Evolutionary conservation across 495 filamentous ascomycete genomes (phyloP).

Genomic region (Staphylotrichum tortipilum): DNA sequence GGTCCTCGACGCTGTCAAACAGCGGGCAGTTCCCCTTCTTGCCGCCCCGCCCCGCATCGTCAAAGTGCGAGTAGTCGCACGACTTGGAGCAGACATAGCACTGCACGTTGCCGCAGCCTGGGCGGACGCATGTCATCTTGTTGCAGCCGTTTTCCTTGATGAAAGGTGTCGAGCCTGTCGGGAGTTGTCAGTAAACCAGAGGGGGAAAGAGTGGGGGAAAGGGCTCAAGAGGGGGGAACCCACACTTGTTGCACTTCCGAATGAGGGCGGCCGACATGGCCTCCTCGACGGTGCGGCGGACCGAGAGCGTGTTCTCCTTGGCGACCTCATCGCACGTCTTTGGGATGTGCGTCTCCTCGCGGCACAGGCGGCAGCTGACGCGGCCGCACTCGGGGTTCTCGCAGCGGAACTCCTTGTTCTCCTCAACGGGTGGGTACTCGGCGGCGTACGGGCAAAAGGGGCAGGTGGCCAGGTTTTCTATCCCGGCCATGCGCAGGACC

Average conservation of each 20-base stretch:
- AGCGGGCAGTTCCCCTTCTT: slow-evolving; percentile 52
- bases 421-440: slow-evolving; percentile 56
- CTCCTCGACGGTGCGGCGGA: slow-evolving; percentile 66
- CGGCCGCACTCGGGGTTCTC: slow-evolving; percentile 54
- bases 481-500: slow-evolving; percentile 52
- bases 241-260: slow-evolving; percentile 61
- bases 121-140: slow-evolving; percentile 60
- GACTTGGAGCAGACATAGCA: slow-evolving; percentile 68
- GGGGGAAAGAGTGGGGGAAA: neutral
- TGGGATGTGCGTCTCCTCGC: slow-evolving; percentile 64
- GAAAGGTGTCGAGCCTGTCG: slow-evolving; percentile 47
- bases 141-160: slow-evolving; percentile 79
- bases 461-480: slow-evolving; percentile 60
- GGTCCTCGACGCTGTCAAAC: slow-evolving; percentile 52
- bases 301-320: slow-evolving; percentile 47
- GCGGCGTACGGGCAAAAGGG: slow-evolving; percentile 80
- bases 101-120: slow-evolving; percentile 49
- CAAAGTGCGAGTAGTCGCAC: slow-evolving; percentile 45
- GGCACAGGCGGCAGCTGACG: slow-evolving; percentile 68
- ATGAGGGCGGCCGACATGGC: slow-evolving; percentile 75
- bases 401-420: slow-evolving; percentile 69
- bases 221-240: slow-evolving; percentile 11
- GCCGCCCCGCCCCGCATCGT: slow-evolving; percentile 37
- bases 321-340: slow-evolving; percentile 60
- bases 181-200: slow-evolving; percentile 24